Conservation (phyloP, 345 rosid species). For the Bruguiera gymnorhiza region DNA sequence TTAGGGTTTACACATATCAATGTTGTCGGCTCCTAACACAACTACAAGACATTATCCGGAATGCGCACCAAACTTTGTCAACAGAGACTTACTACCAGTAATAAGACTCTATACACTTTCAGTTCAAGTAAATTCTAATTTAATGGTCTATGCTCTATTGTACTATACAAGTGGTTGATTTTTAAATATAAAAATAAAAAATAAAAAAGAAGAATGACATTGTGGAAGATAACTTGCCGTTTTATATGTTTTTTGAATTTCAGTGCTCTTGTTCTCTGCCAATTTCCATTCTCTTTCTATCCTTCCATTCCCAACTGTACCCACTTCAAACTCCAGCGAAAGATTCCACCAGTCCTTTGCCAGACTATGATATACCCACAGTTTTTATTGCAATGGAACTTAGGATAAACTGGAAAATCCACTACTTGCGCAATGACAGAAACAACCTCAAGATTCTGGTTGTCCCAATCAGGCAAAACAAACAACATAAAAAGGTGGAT, state of each 20-base stretch:
- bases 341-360: constrained; percentile 34
- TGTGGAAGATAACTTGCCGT: constrained; percentile 25
- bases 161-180: neutral
- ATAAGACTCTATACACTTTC: neutral
- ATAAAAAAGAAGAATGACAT: neutral
- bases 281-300: constrained; percentile 56
- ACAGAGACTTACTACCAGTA: neutral
- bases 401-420: constrained; percentile 8
- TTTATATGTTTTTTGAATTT: constrained; percentile 37
- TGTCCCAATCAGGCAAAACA: neutral
- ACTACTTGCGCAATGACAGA: constrained; percentile 11
- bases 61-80: constrained; percentile 39
- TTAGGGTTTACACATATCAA: constrained; percentile 40
- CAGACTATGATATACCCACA: neutral
- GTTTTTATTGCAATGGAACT: neutral
- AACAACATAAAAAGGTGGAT: neutral
- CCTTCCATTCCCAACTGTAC: constrained; percentile 34
- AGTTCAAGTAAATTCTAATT: neutral
- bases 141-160: neutral
- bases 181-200: neutral
- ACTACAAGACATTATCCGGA: constrained; percentile 32
- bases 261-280: constrained; percentile 33
- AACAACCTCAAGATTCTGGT: constrained; percentile 8
- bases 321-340: constrained; percentile 41
- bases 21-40: constrained; percentile 41